Evolutionary conservation across 116 monocot species (phyloP).

Genomic region (Iris pallida): DNA sequence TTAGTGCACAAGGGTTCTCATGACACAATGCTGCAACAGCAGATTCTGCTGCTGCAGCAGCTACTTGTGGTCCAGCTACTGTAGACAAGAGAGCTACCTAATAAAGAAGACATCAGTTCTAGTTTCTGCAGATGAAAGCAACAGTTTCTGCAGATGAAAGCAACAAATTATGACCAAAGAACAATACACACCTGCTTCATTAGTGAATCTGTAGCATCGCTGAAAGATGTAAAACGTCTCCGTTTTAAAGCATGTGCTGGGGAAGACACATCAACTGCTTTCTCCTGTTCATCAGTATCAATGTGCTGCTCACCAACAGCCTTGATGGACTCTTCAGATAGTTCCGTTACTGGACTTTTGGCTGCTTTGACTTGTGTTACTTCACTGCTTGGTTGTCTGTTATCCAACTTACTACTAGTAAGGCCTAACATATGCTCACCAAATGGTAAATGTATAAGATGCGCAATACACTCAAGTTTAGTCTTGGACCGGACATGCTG

Average conservation of each 20-base stretch:
- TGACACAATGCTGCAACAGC: slow-evolving; percentile 47
- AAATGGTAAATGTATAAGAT: slow-evolving; percentile 84
- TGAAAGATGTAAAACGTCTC: slow-evolving; percentile 34
- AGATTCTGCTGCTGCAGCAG: slow-evolving; percentile 68
- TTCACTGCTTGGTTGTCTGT: slow-evolving; percentile 15
- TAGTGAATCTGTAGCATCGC: slow-evolving; percentile 44
- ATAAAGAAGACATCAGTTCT: slow-evolving; percentile 16
- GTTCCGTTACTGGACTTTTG: slow-evolving; percentile 12
- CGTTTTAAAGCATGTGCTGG: slow-evolving; percentile 41
- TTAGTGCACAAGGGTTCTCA: slow-evolving; percentile 57
- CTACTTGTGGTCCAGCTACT: slow-evolving; percentile 53
- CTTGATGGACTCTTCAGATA: slow-evolving; percentile 17
- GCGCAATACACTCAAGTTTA: slow-evolving; percentile 77
- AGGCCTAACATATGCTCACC: slow-evolving; percentile 58
- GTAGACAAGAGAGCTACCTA: slow-evolving; percentile 74
- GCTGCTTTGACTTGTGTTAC: slow-evolving; percentile 14
- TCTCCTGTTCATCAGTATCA: slow-evolving; percentile 22
- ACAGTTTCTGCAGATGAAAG: background rate
- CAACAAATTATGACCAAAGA: slow-evolving; percentile 4
- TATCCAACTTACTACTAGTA: slow-evolving; percentile 31
- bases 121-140: background rate
- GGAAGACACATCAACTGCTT: slow-evolving; percentile 15
- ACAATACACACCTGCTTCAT: slow-evolving; percentile 51
- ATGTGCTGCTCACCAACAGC: slow-evolving; percentile 4
- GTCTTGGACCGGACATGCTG: slow-evolving; percentile 77